These are phyloP conservation scores for Daedaleopsis sinensis DNA, from an alignment of 768 basidiomycete genomes.

Conservation along the genomic window DNA sequence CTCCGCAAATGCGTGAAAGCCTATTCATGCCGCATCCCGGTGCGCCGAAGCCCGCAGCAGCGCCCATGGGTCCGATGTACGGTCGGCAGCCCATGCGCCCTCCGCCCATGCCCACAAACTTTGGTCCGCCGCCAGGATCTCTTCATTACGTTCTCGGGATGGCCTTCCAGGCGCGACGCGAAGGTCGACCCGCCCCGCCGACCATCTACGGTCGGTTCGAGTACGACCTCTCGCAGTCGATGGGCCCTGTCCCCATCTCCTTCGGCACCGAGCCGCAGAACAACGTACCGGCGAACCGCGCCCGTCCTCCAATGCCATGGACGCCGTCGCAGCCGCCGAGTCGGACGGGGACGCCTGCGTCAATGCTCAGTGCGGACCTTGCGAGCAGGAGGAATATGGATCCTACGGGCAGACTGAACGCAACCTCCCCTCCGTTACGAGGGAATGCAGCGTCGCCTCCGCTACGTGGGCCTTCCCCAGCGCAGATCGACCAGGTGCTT, in stretches of 20 bases:
- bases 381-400: slow-evolving; percentile 5
- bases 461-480: background rate
- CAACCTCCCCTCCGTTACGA: slow-evolving; percentile 7
- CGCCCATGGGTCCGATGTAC: slow-evolving; percentile 64
- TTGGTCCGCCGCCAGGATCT: slow-evolving; percentile 31
- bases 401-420: slow-evolving; percentile 7
- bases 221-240: slow-evolving; percentile 49
- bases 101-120: slow-evolving; percentile 3
- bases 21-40: slow-evolving; percentile 58
- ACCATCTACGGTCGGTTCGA: slow-evolving; percentile 67
- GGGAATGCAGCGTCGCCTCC: background rate
- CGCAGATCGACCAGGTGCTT: slow-evolving; percentile 4
- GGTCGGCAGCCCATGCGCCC: slow-evolving; percentile 37
- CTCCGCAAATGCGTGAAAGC: slow-evolving; percentile 37
- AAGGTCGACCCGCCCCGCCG: slow-evolving; percentile 38
- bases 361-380: background rate
- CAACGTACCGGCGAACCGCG: slow-evolving; percentile 33
- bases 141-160: slow-evolving; percentile 27
- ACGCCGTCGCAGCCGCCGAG: background rate
- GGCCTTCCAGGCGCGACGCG: slow-evolving; percentile 24
- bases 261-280: slow-evolving; percentile 58
- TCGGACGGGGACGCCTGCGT: slow-evolving; percentile 9
- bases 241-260: slow-evolving; percentile 62
- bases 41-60: slow-evolving; percentile 47
- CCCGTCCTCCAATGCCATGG: slow-evolving; percentile 16